phyloP scores from a whole-genome alignment of 2,329 filamentous ascomycete genomes.

The Neospermospora avenae region DNA sequence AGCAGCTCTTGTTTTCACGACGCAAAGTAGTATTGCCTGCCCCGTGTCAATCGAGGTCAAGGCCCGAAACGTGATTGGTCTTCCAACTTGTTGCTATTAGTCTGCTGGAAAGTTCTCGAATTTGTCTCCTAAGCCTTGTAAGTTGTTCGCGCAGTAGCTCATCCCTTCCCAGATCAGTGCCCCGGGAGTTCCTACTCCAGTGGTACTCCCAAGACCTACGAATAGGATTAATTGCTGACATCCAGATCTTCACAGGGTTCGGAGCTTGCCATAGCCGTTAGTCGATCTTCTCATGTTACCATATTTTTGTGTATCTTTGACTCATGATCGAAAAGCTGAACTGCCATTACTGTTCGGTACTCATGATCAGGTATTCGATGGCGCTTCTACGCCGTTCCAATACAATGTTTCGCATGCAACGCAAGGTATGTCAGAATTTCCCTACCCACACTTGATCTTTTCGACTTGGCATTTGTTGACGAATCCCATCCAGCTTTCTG shows the following conservation, averaged over 20 bases:
- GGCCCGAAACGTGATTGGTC: constrained; percentile 10
- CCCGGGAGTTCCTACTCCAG: too few relatives aligned
- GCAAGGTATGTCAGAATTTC: constrained; percentile 24
- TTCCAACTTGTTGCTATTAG: constrained; percentile 32
- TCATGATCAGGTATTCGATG: constrained; percentile 29
- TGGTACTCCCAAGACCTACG: too few relatives aligned
- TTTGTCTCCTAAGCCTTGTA: constrained; percentile 30
- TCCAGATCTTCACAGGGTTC: constrained; percentile 22
- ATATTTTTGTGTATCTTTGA: background rate
- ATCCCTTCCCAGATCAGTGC: too few relatives aligned
- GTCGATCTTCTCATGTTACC: background rate
- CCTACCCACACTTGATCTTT: background rate
- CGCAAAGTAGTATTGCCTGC: constrained; percentile 12
- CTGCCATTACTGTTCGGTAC: constrained; percentile 33
- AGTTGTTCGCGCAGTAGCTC: too few relatives aligned
- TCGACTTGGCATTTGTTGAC: background rate
- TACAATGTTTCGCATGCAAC: constrained; percentile 31
- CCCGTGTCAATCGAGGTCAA: constrained; percentile 9
- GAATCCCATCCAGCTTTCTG: constrained; percentile 24
- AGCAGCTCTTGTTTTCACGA: constrained; percentile 5
- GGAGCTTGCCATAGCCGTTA: constrained; percentile 33
- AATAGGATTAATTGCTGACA: too few relatives aligned
- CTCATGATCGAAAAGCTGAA: background rate
- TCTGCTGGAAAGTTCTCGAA: constrained; percentile 37
- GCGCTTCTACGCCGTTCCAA: constrained; percentile 34